These are phyloP conservation scores for Lagerstroemia speciosa DNA, from an alignment of 345 rosid species.

Conservation along the genomic window DNA sequence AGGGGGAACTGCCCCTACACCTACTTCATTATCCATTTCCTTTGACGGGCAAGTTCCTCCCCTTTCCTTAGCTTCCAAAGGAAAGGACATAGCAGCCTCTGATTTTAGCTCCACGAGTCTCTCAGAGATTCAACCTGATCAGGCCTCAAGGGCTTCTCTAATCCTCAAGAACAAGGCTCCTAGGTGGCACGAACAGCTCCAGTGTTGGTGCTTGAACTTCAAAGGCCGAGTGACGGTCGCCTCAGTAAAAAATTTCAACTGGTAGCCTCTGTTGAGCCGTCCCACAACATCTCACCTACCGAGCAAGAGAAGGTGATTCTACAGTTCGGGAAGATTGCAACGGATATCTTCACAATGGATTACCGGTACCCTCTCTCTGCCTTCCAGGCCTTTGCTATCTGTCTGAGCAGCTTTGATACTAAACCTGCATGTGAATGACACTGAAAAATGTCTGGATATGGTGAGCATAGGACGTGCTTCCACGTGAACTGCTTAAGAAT, in stretches of 20 bases:
- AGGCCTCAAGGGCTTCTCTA: constrained; percentile 20
- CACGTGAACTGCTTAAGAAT: too few relatives aligned
- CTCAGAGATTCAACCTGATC: not conserved
- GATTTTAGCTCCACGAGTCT: constrained; percentile 12
- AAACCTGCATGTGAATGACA: constrained; percentile 82
- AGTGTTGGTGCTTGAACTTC: constrained; percentile 92
- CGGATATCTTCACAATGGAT: constrained; percentile 94
- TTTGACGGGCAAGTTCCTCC: constrained; percentile 11
- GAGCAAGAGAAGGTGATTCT: constrained; percentile 72
- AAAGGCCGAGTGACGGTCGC: constrained; percentile 92
- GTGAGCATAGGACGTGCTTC: too few relatives aligned
- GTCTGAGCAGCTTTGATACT: constrained; percentile 94
- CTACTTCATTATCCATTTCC: constrained; percentile 29
- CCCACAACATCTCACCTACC: constrained; percentile 39
- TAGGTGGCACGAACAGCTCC: constrained; percentile 95
- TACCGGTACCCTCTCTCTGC: constrained; percentile 93
- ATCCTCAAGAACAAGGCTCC: constrained; percentile 82
- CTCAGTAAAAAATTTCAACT: constrained; percentile 94
- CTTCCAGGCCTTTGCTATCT: constrained; percentile 87
- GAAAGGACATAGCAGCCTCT: constrained; percentile 32
- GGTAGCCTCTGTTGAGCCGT: constrained; percentile 50
- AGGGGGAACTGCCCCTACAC: constrained; percentile 54
- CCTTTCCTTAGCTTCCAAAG: constrained; percentile 10
- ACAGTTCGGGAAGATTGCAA: constrained; percentile 92
- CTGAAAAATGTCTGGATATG: too few relatives aligned